These are phyloP conservation scores for Xylariaceae sp. DNA, from an alignment of 2,329 filamentous ascomycete species.

Conservation along the genomic window DNA sequence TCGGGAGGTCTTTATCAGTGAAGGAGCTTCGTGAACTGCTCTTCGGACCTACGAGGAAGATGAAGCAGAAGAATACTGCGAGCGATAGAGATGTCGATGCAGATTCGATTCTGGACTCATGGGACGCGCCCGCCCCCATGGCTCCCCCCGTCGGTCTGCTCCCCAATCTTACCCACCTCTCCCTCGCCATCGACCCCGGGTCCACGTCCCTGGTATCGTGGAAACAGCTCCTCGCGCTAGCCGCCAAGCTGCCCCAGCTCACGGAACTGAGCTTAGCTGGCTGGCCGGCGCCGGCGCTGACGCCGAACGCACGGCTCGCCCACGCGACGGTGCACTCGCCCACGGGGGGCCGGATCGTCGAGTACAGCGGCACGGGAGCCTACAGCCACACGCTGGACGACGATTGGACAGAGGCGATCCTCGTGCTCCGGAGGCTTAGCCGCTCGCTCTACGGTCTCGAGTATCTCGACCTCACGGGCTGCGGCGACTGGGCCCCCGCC, in stretches of 20 bases:
- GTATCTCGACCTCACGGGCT: constrained; percentile 57
- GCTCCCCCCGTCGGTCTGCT: constrained; percentile 35
- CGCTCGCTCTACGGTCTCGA: constrained; percentile 52
- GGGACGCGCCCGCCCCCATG: constrained; percentile 40
- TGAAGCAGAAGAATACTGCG: constrained; percentile 2
- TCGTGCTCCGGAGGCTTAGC: constrained; percentile 50
- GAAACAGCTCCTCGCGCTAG: constrained; percentile 53
- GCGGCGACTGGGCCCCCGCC: constrained; percentile 48
- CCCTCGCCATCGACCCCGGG: constrained; percentile 45
- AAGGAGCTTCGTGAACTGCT: constrained; percentile 49
- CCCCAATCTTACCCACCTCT: constrained; percentile 56
- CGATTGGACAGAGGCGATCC: constrained; percentile 55
- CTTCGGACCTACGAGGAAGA: constrained; percentile 33
- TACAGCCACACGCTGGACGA: constrained; percentile 55
- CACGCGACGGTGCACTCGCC: constrained; percentile 42
- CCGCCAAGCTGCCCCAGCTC: constrained; percentile 45
- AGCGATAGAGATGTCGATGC: too few species aligned
- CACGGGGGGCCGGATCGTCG: constrained; percentile 37
- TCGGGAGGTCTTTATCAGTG: constrained; percentile 46
- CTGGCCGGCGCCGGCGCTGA: constrained; percentile 57
- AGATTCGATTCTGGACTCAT: constrained; percentile 43
- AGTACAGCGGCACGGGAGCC: constrained; percentile 50
- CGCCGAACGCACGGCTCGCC: constrained; percentile 46
- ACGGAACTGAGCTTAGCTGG: constrained; percentile 58
- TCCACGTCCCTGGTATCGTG: constrained; percentile 42